A percentile compares a stretch with the other conserved stretches of the same genome.
Conservation (phyloP, 371 early-diverging fungal genomes). For the Batkoa obscura region DNA sequence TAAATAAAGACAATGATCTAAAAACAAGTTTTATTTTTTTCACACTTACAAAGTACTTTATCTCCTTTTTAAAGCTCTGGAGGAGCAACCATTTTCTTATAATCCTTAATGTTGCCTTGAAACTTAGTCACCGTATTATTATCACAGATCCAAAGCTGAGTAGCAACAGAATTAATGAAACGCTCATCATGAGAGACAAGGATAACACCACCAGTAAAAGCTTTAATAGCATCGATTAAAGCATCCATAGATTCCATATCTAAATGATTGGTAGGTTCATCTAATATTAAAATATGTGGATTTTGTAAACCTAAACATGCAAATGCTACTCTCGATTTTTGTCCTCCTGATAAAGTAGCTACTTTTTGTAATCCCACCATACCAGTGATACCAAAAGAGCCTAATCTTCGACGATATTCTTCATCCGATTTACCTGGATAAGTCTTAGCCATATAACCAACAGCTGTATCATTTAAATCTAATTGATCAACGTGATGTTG, state of each 20-base stretch:
- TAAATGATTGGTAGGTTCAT: conserved; percentile 88
- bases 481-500: conserved; percentile 97
- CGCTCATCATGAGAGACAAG: conserved; percentile 98
- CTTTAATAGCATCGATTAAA: conserved; percentile 81
- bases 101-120: conserved; percentile 64
- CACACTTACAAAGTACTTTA: too few species aligned
- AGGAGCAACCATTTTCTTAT: conserved; percentile 42
- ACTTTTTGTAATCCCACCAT: conserved; percentile 86
- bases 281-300: conserved; percentile 91
- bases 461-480: conserved; percentile 59
- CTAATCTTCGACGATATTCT: conserved; percentile 86
- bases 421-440: conserved; percentile 87
- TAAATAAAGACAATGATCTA: too few species aligned
- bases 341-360: conserved; percentile 93
- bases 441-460: conserved; percentile 65
- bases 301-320: conserved; percentile 78
- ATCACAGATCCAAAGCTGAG: conserved; percentile 94
- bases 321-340: conserved; percentile 93
- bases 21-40: too few species aligned
- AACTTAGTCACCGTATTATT: conserved; percentile 50
- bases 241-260: conserved; percentile 95
- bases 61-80: background rate
- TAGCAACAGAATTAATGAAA: conserved; percentile 83
- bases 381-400: conserved; percentile 89
- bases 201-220: conserved; percentile 91